Evolutionary conservation across 176 grass and related monocot species (phyloP), one percentile per base, ranked within the genome.

Genomic region (Avena eriantha): DNA sequence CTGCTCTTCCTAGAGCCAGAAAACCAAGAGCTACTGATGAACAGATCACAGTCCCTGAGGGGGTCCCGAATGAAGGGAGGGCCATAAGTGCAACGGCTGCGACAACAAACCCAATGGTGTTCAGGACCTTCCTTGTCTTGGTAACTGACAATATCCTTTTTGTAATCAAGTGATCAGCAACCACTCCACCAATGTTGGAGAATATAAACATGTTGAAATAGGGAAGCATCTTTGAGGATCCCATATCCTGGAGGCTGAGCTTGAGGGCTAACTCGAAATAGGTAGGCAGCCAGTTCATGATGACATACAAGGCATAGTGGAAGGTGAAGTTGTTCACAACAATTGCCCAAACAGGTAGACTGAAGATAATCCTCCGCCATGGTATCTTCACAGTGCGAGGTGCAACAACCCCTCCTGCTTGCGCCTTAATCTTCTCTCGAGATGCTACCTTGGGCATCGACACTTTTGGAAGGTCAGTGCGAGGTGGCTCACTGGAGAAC

Each of bases 291-390:
- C 73, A 76, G 47, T 76, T 76, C 73, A 76, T 76, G 47, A 76
- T 76, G 53, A 76, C 73, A 76, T 76, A 76, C 73, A 76, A 76
- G 47, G 73, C 73, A 50, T 75, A 75, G 22, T 75, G 72, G 72
- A 76, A 76, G 47, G 73, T 76, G 47, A 76, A 76, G 23, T 76
- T 76, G 73, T 76, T 76, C 73, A 76, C 73, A 0, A 76, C 73
- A 53, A 76, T 76, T 51, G 73, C 73, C 73, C 73, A 76, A 76
- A 76, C 73, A 76, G 73, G 73, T 76, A 76, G 23, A 31, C 73
- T 76, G 47, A 76, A 76, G 23, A 76, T 76, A 76, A 76, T 76
- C 3, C 15, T 76, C 10, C 23, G 22, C 73, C 73, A 76, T 31
- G 73, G 73, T 76, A 76, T 76, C 23, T 76, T 76, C 10, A 53